Evolutionary conservation across 108 stramenopile genomes (phyloP).

Genomic region (Pseudonitzschia multiseries): DNA sequence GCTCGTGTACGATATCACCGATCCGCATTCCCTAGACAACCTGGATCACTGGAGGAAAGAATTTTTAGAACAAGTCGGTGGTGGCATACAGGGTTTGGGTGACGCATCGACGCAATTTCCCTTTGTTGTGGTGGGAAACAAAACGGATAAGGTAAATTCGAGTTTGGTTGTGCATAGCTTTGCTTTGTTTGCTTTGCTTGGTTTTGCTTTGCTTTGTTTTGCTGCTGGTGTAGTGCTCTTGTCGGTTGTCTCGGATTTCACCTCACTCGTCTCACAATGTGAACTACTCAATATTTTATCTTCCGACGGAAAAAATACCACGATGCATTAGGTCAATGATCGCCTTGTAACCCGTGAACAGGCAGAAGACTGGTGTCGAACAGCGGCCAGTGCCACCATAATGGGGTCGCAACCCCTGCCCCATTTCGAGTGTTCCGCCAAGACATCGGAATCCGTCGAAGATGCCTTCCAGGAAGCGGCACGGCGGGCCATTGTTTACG

Average conservation of each 20-base stretch:
- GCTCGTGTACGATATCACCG: slow-evolving; percentile 97
- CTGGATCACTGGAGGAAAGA: slow-evolving; percentile 93
- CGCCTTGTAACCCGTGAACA: slow-evolving; percentile 70
- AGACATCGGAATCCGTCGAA: slow-evolving; percentile 93
- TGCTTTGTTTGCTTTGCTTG: background rate
- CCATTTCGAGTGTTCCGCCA: slow-evolving; percentile 95
- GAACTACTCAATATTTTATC: background rate
- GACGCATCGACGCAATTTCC: slow-evolving; percentile 73
- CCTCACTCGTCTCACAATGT: background rate
- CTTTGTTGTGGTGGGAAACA: slow-evolving; percentile 97
- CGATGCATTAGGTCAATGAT: slow-evolving; percentile 42
- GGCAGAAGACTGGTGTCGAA: slow-evolving; percentile 84
- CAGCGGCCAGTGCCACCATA: slow-evolving; percentile 50
- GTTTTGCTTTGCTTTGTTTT: background rate
- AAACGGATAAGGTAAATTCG: slow-evolving; percentile 79
- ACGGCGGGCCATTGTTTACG: slow-evolving; percentile 48
- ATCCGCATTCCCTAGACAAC: slow-evolving; percentile 92
- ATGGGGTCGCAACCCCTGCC: slow-evolving; percentile 75
- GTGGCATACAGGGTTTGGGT: slow-evolving; percentile 46
- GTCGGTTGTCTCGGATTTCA: no score
- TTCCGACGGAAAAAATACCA: background rate
- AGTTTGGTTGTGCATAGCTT: background rate
- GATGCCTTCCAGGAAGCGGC: slow-evolving; percentile 88
- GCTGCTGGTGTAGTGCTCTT: no score
- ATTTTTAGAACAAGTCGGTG: slow-evolving; percentile 82